Conservation (phyloP, 2,329 filamentous ascomycete species). For the Plectosphaerella sp. region DNA sequence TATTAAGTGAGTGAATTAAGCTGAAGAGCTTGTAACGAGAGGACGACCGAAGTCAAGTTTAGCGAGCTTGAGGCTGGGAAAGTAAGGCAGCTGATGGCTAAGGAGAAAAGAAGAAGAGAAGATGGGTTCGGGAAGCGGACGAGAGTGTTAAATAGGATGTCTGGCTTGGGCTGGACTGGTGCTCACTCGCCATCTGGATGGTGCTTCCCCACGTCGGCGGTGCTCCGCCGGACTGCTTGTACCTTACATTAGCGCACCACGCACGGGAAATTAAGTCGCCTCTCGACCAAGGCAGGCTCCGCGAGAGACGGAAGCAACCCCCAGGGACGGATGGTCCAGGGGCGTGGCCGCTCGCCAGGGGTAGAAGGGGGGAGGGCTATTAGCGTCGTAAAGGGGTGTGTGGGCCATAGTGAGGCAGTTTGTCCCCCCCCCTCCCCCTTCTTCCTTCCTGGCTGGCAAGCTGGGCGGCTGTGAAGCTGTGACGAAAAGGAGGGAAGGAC, state of each 20-base stretch:
- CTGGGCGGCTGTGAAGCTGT: neutral
- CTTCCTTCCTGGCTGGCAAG: neutral
- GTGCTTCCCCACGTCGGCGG: neutral
- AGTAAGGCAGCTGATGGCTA: constrained; percentile 39
- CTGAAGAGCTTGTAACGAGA: constrained; percentile 41
- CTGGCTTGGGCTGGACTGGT: neutral
- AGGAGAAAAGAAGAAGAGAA: constrained; percentile 23
- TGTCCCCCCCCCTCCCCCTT: neutral
- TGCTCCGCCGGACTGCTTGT: neutral
- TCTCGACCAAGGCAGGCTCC: neutral
- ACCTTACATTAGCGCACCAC: neutral
- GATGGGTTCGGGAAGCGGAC: constrained; percentile 2
- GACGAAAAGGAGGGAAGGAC: neutral
- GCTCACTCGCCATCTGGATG: neutral
- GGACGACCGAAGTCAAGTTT: constrained; percentile 54
- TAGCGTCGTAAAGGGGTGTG: neutral
- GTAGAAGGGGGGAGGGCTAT: neutral
- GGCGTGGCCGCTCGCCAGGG: neutral
- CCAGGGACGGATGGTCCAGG: too few species aligned
- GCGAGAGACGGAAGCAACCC: too few species aligned
- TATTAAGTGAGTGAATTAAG: constrained; percentile 25
- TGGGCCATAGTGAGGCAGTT: neutral
- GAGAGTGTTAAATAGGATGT: neutral
- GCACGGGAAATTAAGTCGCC: neutral
- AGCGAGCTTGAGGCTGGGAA: constrained; percentile 26